phyloP scores from a whole-genome alignment of 495 filamentous ascomycete genomes.

The Penicillium bialowiezense region DNA sequence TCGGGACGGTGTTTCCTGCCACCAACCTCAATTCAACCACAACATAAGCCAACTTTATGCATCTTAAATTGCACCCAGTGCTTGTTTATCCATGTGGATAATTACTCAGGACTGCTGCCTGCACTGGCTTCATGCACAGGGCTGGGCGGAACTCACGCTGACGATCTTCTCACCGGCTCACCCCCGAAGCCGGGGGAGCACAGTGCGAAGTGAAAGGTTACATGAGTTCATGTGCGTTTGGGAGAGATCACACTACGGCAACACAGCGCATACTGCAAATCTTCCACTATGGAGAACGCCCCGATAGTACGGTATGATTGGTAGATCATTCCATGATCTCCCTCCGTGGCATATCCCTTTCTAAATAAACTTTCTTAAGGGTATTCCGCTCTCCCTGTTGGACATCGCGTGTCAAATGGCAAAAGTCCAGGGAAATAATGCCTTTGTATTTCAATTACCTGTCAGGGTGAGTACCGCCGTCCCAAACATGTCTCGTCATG shows the following conservation, averaged over 20 bases:
- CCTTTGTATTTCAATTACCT: background rate
- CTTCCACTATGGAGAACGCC: background rate
- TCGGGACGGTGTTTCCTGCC: too few relatives aligned
- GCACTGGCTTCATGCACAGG: background rate
- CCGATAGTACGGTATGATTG: conserved; percentile 8
- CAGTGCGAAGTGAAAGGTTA: background rate
- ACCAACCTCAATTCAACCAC: too few relatives aligned
- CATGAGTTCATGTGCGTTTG: background rate
- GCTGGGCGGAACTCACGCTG: background rate
- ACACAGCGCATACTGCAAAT: background rate
- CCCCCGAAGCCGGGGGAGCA: conserved; percentile 23
- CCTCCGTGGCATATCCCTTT: conserved; percentile 7
- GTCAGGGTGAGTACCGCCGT: background rate
- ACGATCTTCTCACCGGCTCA: conserved; percentile 16
- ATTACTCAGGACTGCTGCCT: background rate
- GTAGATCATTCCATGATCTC: conserved; percentile 24
- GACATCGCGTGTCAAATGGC: background rate
- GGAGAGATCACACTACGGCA: conserved; percentile 1
- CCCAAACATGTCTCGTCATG: conserved; percentile 6
- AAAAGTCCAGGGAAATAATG: background rate
- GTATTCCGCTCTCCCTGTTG: background rate
- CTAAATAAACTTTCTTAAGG: background rate
- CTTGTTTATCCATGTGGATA: background rate
- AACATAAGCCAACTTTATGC: too few relatives aligned
- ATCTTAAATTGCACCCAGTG: background rate